A percentile compares a stretch with the other conserved stretches of the same genome.
Evolutionary conservation across 768 basidiomycete species (phyloP).

Genomic region (Heimioporus sp.): DNA sequence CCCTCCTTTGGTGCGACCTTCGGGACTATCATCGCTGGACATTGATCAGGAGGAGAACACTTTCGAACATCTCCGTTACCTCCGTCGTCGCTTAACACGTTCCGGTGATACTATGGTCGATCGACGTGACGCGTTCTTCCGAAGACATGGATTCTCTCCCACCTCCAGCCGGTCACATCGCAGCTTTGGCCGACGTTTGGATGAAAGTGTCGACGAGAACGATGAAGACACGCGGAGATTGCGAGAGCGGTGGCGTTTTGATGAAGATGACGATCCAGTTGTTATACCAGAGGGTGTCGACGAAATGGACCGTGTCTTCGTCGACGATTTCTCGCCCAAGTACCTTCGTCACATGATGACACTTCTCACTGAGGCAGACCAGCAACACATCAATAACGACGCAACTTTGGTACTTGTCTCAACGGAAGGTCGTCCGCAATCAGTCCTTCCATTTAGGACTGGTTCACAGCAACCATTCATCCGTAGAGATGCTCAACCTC

Average conservation of each 20-base stretch:
- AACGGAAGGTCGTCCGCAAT: constrained; percentile 50
- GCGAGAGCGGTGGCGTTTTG: constrained; percentile 66
- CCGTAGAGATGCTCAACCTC: constrained; percentile 25
- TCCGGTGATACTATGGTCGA: constrained; percentile 79
- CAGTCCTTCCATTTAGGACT: constrained; percentile 47
- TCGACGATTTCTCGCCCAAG: constrained; percentile 70
- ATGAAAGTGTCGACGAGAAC: constrained; percentile 21
- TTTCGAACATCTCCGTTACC: constrained; percentile 23
- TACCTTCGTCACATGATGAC: constrained; percentile 56
- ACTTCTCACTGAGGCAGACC: constrained; percentile 54
- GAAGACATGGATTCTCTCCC: constrained; percentile 21
- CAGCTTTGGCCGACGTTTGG: constrained; percentile 26
- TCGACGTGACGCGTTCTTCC: constrained; percentile 46
- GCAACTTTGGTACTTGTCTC: constrained; percentile 42
- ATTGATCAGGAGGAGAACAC: constrained; percentile 13
- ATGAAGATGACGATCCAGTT: constrained; percentile 58
- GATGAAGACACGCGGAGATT: constrained; percentile 43
- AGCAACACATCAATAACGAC: constrained; percentile 50
- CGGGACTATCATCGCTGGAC: constrained; percentile 30
- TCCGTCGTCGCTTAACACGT: constrained; percentile 79
- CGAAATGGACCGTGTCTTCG: constrained; percentile 63
- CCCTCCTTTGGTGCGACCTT: constrained; percentile 35
- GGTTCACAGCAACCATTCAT: constrained; percentile 29
- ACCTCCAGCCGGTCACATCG: constrained; percentile 3
- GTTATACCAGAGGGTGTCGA: constrained; percentile 59